These are phyloP conservation scores for Cyberlindnera nakhonratchasimensis DNA, from an alignment of 805 yeast species.

Conservation along the genomic window DNA sequence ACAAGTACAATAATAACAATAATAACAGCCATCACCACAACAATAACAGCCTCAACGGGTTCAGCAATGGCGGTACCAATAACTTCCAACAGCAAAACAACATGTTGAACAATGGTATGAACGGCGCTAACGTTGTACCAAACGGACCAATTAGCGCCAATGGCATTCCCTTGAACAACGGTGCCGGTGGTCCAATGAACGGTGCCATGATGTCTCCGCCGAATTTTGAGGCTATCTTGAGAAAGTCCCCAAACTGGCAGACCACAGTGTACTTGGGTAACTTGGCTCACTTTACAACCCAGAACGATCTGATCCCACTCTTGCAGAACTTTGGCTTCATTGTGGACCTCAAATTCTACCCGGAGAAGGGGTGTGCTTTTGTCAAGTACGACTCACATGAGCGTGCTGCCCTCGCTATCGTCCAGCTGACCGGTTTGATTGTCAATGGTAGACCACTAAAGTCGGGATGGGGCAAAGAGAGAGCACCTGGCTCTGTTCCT, in stretches of 20 bases:
- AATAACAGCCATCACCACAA: constrained; percentile 6
- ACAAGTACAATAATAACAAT: constrained; percentile 9
- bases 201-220: constrained; percentile 39
- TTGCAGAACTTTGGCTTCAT: constrained; percentile 79
- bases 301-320: constrained; percentile 67
- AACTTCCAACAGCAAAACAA: constrained; percentile 7
- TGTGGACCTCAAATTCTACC: constrained; percentile 74
- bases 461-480: constrained; percentile 85
- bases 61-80: not conserved
- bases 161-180: constrained; percentile 4
- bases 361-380: constrained; percentile 85
- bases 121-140: constrained; percentile 1
- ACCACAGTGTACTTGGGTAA: constrained; percentile 88
- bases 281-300: constrained; percentile 71
- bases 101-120: not conserved
- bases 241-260: constrained; percentile 80
- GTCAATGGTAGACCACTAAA: constrained; percentile 75
- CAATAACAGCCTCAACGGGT: not conserved
- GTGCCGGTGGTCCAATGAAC: constrained; percentile 6
- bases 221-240: constrained; percentile 63
- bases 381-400: constrained; percentile 85
- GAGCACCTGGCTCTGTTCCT: constrained; percentile 30
- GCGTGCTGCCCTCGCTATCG: constrained; percentile 83
- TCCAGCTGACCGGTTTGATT: constrained; percentile 66
- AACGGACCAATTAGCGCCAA: constrained; percentile 1